phyloP scores from a whole-genome alignment of 371 early-diverging fungal genomes.

The Apophysomyces ossiformis region DNA sequence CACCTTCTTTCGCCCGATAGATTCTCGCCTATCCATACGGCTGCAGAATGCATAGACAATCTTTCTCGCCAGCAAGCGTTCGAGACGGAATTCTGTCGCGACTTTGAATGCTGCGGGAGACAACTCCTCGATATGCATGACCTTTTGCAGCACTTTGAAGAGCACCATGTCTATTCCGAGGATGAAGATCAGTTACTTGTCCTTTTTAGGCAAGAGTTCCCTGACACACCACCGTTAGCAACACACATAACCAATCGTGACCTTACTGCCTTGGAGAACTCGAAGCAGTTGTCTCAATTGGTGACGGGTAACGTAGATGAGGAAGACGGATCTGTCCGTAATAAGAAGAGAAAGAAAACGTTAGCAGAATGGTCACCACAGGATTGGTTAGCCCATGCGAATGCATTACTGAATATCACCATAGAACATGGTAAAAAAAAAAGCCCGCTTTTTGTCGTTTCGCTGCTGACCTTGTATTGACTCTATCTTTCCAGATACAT shows the following conservation, averaged over 20 bases:
- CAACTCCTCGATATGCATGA: slow-evolving; percentile 83
- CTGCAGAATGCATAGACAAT: slow-evolving; percentile 15
- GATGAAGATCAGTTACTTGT: slow-evolving; percentile 9
- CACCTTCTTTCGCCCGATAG: not conserved
- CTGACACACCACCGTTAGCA: slow-evolving; percentile 14
- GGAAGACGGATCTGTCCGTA: not conserved
- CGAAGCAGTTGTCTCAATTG: not conserved
- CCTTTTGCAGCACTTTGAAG: slow-evolving; percentile 92
- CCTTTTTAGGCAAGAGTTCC: not conserved
- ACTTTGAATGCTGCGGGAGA: slow-evolving; percentile 90
- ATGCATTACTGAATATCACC: not conserved
- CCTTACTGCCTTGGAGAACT: slow-evolving; percentile 10
- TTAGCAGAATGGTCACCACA: not conserved
- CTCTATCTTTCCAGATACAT: not conserved
- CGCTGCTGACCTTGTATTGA: not conserved
- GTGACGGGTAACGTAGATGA: not conserved
- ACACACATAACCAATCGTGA: slow-evolving; percentile 5
- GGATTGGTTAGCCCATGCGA: slow-evolving; percentile 1
- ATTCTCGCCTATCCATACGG: not conserved
- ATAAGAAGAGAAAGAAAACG: not conserved
- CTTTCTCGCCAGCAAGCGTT: slow-evolving; percentile 63
- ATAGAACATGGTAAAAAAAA: not conserved
- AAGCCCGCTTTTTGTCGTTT: not conserved
- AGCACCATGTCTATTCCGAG: slow-evolving; percentile 77
- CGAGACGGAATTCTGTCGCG: slow-evolving; percentile 86